Conservation (phyloP, 176 grass and related monocot genomes). For the sorghum (Sorghum bicolor) region DNA sequence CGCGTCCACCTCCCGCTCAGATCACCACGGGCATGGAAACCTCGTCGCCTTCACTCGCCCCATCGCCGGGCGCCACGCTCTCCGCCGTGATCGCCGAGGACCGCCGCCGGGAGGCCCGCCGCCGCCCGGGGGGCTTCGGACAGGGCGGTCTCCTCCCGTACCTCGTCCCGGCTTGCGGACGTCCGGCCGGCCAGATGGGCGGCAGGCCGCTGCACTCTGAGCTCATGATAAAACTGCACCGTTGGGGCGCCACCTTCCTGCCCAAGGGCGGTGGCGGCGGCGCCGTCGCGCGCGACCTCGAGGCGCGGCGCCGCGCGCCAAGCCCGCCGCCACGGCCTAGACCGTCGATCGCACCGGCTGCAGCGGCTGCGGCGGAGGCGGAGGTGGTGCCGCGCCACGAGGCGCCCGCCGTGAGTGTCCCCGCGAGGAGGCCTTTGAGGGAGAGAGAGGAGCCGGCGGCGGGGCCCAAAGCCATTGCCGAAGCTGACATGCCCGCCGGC, state of each 20-base stretch:
- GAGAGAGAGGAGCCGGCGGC: slow-evolving; percentile 39
- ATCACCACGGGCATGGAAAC: background rate
- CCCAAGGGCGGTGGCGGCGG: background rate
- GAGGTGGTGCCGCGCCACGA: background rate
- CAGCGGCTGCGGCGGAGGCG: background rate
- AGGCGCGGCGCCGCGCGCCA: background rate
- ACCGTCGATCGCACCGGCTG: background rate
- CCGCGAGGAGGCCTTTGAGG: slow-evolving; percentile 57
- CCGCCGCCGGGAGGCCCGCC: background rate
- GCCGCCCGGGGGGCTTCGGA: background rate
- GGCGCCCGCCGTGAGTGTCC: background rate
- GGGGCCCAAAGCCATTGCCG: slow-evolving; percentile 1
- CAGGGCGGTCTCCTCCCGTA: background rate
- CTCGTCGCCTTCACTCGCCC: background rate
- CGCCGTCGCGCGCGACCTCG: background rate
- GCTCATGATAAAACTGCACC: slow-evolving; percentile 18
- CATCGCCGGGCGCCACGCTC: background rate
- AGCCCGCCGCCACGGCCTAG: background rate
- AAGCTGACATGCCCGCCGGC: background rate
- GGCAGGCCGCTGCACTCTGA: slow-evolving; percentile 6
- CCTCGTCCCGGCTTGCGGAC: slow-evolving; percentile 7
- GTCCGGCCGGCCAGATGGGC: background rate
- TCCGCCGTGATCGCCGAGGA: background rate
- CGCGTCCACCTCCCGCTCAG: background rate
- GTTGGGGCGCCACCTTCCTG: slow-evolving; percentile 9